A percentile compares a stretch with the other conserved stretches of the same genome.
phyloP scores from a whole-genome alignment of 352 stramenopile species.

The Phytophthora brassicae region DNA sequence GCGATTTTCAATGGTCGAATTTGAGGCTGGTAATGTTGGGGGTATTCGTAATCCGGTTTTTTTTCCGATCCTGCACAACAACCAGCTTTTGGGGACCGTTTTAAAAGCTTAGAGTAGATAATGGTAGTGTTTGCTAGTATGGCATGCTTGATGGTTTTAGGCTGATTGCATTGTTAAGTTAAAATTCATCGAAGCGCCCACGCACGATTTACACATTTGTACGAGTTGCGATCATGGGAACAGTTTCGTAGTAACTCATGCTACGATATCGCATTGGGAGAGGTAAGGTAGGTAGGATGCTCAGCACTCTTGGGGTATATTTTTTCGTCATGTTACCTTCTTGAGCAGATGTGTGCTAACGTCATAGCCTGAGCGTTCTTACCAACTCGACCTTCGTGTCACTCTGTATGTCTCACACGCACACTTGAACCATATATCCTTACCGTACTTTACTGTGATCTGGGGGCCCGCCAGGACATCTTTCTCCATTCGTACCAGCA shows the following conservation, averaged over 20 bases:
- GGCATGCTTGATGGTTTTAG: neutral
- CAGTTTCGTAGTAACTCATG: neutral
- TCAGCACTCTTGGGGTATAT: neutral
- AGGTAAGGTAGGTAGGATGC: neutral
- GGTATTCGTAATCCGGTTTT: no score
- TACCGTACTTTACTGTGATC: conserved; percentile 10
- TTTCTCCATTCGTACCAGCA: conserved; percentile 5
- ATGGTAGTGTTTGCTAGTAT: neutral
- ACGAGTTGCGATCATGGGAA: neutral
- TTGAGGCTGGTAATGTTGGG: no score
- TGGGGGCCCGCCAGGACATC: neutral
- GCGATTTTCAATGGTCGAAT: no score
- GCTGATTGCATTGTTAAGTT: neutral
- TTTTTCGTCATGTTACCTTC: neutral
- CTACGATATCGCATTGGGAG: neutral
- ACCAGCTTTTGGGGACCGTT: neutral
- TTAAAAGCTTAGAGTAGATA: neutral
- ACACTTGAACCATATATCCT: conserved; percentile 8
- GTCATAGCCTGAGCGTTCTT: neutral
- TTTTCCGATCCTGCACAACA: neutral
- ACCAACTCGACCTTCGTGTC: neutral
- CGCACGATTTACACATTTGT: neutral
- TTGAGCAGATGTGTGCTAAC: neutral
- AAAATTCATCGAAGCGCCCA: neutral
- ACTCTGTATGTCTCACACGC: neutral